Base-by-base conservation (phyloP, 495 filamentous ascomycete species). In the Aspergillus sclerotioniger region DNA sequence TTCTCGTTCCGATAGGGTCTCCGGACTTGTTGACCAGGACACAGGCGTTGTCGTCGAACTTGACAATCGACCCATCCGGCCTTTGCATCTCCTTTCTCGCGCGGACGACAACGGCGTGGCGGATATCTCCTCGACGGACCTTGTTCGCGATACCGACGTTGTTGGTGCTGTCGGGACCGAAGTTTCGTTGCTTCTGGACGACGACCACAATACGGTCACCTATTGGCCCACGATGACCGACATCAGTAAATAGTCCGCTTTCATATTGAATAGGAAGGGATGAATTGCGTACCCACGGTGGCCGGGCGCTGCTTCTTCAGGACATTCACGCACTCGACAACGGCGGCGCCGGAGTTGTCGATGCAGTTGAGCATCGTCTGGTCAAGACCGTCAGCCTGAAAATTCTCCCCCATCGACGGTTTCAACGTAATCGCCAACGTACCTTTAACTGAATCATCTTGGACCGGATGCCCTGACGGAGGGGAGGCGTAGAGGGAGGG, bases 371-470 rank as follows among this genome's bases (percentile, higher is more conserved):
- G 82, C 88, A 99, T 89, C 75, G 92, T 90, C 95, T 99, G 70
- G n/a, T 15, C 8, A 1, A 10, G 15, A 59, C 6, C 15, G 58
- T 66, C 45, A 62, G 62, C 50, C 6, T 9, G 47, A 20, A 17
- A 35, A 13, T 25, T 25, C 28, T 39, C 19, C 17, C 7, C 15
- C 28, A 15, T 47, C 17, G 21, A 3, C 16, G n/a, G 10, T 6
- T 9, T 3, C 13, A 47, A 17, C 0, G 31, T 16, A 16, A 31
- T 7, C 9, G 17, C 10, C 6, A 10, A 28, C 56, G 47, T 66
- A 94, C 94, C 91, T 98, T 98, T 79, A 98, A 80, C 83, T 98
- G 94, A 72, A 98, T 96, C 94, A 98, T 98, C 70, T 72, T 89
- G 84, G 84, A 68, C 64, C 64, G 72, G 67, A 62, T 74, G 62